These are phyloP conservation scores for Apiotrichum laibachii DNA, from an alignment of 1,284 basidiomycete species.

Conservation along the genomic window DNA sequence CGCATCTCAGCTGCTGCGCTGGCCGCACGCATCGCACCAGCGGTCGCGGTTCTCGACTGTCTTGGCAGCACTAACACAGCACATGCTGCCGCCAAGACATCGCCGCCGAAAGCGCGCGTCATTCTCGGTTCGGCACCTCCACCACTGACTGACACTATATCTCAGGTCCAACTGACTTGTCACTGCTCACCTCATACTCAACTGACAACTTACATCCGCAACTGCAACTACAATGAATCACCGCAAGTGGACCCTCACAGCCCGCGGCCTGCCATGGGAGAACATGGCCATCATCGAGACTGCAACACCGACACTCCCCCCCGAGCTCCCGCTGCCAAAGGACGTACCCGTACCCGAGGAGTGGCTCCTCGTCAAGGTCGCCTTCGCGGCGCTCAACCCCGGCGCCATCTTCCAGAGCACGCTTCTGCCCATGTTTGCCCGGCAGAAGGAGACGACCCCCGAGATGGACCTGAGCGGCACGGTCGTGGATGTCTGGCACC, in stretches of 20 bases:
- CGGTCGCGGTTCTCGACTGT: too few relatives aligned
- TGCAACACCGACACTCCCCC: slow-evolving; percentile 6
- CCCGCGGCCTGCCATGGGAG: slow-evolving; percentile 14
- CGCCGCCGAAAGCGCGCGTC: too few relatives aligned
- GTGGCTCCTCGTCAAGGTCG: slow-evolving; percentile 13
- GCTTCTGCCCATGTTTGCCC: background rate
- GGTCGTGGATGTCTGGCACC: slow-evolving; percentile 16
- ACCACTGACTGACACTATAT: too few relatives aligned
- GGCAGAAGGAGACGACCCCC: background rate
- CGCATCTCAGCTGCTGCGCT: too few relatives aligned
- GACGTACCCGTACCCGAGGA: slow-evolving; percentile 5
- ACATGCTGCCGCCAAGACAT: too few relatives aligned
- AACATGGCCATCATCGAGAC: background rate
- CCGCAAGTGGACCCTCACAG: background rate
- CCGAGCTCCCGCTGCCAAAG: slow-evolving; percentile 8
- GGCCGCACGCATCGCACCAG: too few relatives aligned
- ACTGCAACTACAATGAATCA: background rate
- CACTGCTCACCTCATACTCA: too few relatives aligned
- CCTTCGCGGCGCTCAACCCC: slow-evolving; percentile 14
- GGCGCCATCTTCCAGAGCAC: slow-evolving; percentile 14
- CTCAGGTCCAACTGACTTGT: too few relatives aligned
- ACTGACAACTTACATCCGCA: background rate
- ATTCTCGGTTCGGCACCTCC: too few relatives aligned
- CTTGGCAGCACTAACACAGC: too few relatives aligned
- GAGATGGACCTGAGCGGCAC: slow-evolving; percentile 18